Conservation (phyloP, 2,329 filamentous ascomycete species). For the Fusarium tuaranense region DNA sequence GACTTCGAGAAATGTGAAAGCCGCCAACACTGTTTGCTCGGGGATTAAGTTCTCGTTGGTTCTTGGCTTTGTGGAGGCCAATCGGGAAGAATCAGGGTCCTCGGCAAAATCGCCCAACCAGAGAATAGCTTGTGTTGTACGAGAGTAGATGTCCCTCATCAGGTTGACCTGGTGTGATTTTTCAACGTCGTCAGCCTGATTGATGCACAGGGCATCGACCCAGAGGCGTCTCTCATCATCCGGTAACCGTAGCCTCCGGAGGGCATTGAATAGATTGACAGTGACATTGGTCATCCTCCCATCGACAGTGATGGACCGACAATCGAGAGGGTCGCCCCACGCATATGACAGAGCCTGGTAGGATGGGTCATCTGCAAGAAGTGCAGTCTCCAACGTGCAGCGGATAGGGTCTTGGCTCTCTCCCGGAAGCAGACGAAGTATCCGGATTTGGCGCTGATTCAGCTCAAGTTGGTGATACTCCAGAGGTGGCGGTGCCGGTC, state of each 20-base stretch:
- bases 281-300: background rate
- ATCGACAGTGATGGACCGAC: background rate
- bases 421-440: slow-evolving; percentile 2
- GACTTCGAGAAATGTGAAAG: background rate
- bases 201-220: slow-evolving; percentile 14
- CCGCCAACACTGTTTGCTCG: background rate
- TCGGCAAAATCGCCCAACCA: slow-evolving; percentile 39
- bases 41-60: background rate
- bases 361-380: background rate
- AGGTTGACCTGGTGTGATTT: slow-evolving; percentile 7
- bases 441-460: slow-evolving; percentile 4
- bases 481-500: background rate
- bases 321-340: background rate
- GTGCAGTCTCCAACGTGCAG: background rate
- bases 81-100: slow-evolving; percentile 48
- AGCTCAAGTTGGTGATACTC: background rate
- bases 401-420: background rate
- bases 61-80: background rate
- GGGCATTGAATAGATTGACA: background rate
- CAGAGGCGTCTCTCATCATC: background rate
- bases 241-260: background rate
- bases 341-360: slow-evolving; percentile 10
- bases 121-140: background rate
- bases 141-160: slow-evolving; percentile 12
- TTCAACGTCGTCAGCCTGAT: slow-evolving; percentile 17